phyloP scores from a whole-genome alignment of 371 early-diverging fungal species.

The Apophysomyces trapeziformis region DNA sequence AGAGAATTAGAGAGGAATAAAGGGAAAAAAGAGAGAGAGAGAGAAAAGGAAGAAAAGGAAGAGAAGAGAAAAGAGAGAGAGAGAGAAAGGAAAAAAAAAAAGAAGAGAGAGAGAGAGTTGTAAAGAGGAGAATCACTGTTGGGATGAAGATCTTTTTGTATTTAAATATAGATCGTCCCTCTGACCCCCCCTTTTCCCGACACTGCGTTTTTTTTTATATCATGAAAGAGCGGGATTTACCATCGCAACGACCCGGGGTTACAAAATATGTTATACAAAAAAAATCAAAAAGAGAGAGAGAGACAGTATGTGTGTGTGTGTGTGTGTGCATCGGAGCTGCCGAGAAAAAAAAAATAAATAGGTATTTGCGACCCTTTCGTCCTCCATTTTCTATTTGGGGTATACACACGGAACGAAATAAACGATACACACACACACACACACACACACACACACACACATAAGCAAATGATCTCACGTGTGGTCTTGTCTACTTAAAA shows the following conservation, averaged over 20 bases:
- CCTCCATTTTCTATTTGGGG: not conserved
- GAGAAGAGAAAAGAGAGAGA: not conserved
- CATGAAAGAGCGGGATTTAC: slow-evolving; percentile 7
- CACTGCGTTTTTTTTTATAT: not conserved
- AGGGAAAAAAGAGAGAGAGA: not conserved
- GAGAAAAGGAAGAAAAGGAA: slow-evolving; percentile 14
- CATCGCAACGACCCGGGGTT: not conserved
- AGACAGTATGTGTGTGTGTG: not conserved
- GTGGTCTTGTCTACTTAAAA: slow-evolving; percentile 6
- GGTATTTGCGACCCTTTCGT: not conserved
- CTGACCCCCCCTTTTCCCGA: slow-evolving; percentile 1
- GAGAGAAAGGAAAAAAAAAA: not conserved
- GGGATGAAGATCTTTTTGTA: slow-evolving; percentile 4
- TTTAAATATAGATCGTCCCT: slow-evolving; percentile 6
- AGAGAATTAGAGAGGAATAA: not conserved
- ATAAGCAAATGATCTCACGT: slow-evolving; percentile 5
- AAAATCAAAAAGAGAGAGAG: not conserved
- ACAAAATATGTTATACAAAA: not conserved
- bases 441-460: too few species aligned
- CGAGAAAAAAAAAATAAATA: not conserved
- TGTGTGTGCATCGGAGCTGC: too few species aligned
- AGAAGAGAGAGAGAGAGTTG: not conserved
- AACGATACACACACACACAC: too few species aligned
- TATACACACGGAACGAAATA: not conserved
- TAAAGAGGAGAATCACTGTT: slow-evolving; percentile 1